Conservation (phyloP, 2,329 filamentous ascomycete species). For the Penicillium hesseltinei region DNA sequence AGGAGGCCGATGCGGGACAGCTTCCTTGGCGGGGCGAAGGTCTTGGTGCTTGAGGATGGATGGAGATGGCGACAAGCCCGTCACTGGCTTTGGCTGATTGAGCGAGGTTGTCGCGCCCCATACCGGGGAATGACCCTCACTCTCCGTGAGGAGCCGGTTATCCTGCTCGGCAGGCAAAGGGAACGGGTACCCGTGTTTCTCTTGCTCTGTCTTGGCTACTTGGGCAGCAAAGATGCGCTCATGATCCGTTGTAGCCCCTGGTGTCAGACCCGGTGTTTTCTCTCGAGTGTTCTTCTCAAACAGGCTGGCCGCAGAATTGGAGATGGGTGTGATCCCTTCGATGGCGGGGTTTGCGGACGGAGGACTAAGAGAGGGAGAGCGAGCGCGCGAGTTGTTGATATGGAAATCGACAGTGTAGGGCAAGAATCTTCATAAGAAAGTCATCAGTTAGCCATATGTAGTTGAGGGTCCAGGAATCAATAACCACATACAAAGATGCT, state of each 20-base stretch:
- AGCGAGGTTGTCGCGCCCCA: slow-evolving; percentile 67
- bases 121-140: slow-evolving; percentile 70
- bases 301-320: slow-evolving; percentile 33
- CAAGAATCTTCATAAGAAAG: slow-evolving; percentile 64
- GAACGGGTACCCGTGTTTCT: slow-evolving; percentile 32
- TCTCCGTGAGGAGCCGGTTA: slow-evolving; percentile 59
- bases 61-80: slow-evolving; percentile 70
- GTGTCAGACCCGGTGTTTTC: slow-evolving; percentile 33
- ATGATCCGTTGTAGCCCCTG: slow-evolving; percentile 43
- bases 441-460: slow-evolving; percentile 7
- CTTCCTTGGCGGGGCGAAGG: slow-evolving; percentile 27
- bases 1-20: slow-evolving; percentile 21
- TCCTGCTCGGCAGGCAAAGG: slow-evolving; percentile 38
- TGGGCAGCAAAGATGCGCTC: slow-evolving; percentile 41
- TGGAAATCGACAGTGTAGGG: slow-evolving; percentile 91
- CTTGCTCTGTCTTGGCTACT: slow-evolving; percentile 25
- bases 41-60: slow-evolving; percentile 70
- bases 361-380: slow-evolving; percentile 45
- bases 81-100: slow-evolving; percentile 76
- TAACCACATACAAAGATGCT: slow-evolving; percentile 54
- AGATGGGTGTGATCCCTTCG: slow-evolving; percentile 26
- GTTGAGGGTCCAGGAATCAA: neutral
- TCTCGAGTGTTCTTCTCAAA: slow-evolving; percentile 32
- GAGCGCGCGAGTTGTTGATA: slow-evolving; percentile 45
- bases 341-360: slow-evolving; percentile 24